phyloP scores from a whole-genome alignment of 2,329 filamentous ascomycete genomes.

The Thermoascus crustaceus region DNA sequence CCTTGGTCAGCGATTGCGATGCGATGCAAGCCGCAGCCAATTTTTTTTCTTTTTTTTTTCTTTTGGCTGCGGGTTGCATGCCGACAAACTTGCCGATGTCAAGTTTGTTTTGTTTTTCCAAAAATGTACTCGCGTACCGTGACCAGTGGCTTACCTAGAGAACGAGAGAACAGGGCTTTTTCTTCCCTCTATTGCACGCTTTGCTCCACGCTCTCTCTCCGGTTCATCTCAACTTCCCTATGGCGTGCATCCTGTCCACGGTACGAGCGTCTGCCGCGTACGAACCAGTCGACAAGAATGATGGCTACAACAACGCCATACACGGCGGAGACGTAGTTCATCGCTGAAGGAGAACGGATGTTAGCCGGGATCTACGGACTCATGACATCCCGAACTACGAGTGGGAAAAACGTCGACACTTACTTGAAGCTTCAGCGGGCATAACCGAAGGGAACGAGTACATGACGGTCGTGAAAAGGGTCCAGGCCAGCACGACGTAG shows the following conservation, averaged over 20 bases:
- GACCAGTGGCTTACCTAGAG: no score
- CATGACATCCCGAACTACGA: no score
- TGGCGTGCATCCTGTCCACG: constrained; percentile 18
- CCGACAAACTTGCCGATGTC: no score
- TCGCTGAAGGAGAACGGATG: constrained; percentile 16
- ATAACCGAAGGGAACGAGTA: constrained; percentile 33
- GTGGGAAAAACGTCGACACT: constrained; percentile 12
- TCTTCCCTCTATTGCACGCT: no score
- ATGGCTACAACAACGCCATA: constrained; percentile 26
- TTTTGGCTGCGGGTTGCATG: no score
- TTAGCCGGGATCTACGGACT: neutral
- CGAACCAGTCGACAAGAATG: constrained; percentile 29
- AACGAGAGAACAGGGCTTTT: neutral
- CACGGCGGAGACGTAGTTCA: constrained; percentile 38
- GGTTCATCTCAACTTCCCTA: constrained; percentile 9
- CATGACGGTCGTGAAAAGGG: constrained; percentile 30
- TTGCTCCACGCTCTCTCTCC: neutral
- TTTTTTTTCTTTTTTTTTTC: no score
- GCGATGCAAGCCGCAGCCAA: no score
- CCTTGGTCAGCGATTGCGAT: no score
- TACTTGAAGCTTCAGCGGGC: constrained; percentile 28
- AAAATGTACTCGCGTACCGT: no score
- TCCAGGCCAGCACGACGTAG: constrained; percentile 29
- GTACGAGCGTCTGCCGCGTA: constrained; percentile 22
- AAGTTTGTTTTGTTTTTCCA: no score